Evolutionary conservation across 805 yeast species (phyloP), one percentile per base, ranked within the genome.

Genomic region (Candida yuanshanica): DNA sequence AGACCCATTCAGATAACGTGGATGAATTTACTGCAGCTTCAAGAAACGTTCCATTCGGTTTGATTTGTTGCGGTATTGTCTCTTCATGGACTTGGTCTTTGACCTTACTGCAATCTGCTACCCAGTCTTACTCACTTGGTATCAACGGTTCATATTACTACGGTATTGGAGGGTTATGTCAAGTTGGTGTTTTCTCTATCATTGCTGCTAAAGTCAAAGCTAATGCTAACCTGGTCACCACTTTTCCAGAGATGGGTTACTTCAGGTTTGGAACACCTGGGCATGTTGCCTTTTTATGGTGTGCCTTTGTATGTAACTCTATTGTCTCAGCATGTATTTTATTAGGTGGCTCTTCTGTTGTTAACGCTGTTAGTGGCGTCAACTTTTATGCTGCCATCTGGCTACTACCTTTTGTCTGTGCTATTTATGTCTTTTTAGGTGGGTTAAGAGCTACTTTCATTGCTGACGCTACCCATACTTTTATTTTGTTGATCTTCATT

Each of bases 381-480:
- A 57, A 67, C 40, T 57, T 58, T 33, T 66, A 66, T 36, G 78
- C 78, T n/a, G 66, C 74, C 2, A 59, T 67, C 14, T 66, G 70
- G 51, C 54, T 73, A 34, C 49, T 72, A 9, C 76, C 77, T 5
- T 48, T 72, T 23, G 74, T 74, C n/a, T 76, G 74, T 36, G 61
- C 72, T 38, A 53, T 73, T 14, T 75, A 74, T 50, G 74, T 77
- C 4, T 62, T 66, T 21, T 63, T 72, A 32, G 79, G 79, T 38
- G 80, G 79, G 8, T 55, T 74, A 23, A 68, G 72, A 47, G 74
- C 77, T 11, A 74, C 79, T 3, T 73, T 74, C 45, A 59, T 74
- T 31, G 67, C 79, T 12, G 79, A 75, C 52, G 74, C 73, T 53
- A 62, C 66, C 14, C 78, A 73, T 53, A 70, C 76, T 2, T 67